A percentile compares a stretch with the other conserved stretches of the same genome.
These are phyloP conservation scores for Umbelopsis vinacea DNA, from an alignment of 192 early-diverging fungal genomes.

Conservation along the genomic window DNA sequence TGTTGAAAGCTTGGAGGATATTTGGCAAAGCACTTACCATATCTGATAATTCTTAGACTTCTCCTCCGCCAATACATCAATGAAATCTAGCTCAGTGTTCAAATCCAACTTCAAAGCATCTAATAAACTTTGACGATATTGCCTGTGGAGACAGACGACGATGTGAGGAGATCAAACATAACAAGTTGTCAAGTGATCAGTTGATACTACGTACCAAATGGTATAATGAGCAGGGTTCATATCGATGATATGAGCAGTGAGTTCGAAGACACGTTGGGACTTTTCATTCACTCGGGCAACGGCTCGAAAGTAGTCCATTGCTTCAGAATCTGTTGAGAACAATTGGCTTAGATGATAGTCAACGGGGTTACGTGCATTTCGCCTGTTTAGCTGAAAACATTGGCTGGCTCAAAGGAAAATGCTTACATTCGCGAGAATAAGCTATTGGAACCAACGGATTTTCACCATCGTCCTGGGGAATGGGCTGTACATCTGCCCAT, in stretches of 20 bases:
- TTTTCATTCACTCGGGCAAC: constrained; percentile 71
- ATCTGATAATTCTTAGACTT: constrained; percentile 96
- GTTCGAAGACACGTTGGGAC: constrained; percentile 76
- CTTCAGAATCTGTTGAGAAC: constrained; percentile 56
- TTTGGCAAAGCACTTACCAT: constrained; percentile 61
- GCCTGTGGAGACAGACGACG: constrained; percentile 42
- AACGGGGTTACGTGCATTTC: not conserved
- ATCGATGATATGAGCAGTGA: constrained; percentile 82
- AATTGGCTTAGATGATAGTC: not conserved
- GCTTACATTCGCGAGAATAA: constrained; percentile 76
- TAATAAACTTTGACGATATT: constrained; percentile 85
- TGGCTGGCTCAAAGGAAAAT: not conserved
- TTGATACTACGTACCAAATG: constrained; percentile 69
- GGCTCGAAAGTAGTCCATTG: constrained; percentile 91
- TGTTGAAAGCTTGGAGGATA: not conserved
- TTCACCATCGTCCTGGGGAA: constrained; percentile 81
- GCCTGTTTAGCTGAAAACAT: not conserved
- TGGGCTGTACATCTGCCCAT: constrained; percentile 71
- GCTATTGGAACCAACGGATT: constrained; percentile 82
- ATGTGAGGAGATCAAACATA: not conserved
- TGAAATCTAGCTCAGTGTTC: constrained; percentile 75
- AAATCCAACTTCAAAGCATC: constrained; percentile 70
- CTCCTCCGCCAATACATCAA: constrained; percentile 68
- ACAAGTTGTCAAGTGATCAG: not conserved
- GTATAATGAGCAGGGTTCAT: constrained; percentile 95